phyloP scores from a whole-genome alignment of 441 rosid species.

The Bruguiera hainesii region DNA sequence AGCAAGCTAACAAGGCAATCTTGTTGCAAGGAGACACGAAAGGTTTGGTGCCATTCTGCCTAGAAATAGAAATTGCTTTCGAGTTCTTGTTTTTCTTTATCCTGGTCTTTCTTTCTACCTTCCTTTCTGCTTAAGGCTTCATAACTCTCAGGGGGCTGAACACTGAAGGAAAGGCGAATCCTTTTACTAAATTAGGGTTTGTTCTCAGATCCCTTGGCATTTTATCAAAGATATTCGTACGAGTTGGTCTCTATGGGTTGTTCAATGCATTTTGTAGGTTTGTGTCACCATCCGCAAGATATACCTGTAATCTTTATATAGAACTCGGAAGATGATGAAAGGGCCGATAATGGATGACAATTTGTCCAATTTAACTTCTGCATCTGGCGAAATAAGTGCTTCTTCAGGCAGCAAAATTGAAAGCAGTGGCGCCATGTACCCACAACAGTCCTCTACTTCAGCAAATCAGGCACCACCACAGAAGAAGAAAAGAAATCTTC shows the following conservation, averaged over 20 bases:
- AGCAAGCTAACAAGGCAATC: constrained; percentile 1
- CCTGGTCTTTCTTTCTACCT: not conserved
- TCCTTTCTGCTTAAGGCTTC: not conserved
- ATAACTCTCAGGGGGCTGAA: constrained; percentile 2
- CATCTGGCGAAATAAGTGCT: constrained; percentile 49
- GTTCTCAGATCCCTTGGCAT: constrained; percentile 21
- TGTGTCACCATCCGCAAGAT: constrained; percentile 13
- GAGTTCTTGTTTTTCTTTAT: not conserved
- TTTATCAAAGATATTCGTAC: constrained; percentile 11
- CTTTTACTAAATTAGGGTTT: constrained; percentile 40
- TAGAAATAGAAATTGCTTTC: not conserved
- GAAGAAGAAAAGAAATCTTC: constrained; percentile 58
- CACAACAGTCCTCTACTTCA: constrained; percentile 35
- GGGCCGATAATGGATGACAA: constrained; percentile 36
- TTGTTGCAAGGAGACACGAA: too few relatives aligned
- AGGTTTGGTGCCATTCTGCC: constrained; percentile 13
- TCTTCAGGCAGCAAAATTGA: constrained; percentile 36
- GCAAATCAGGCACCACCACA: constrained; percentile 34
- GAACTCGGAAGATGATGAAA: constrained; percentile 26
- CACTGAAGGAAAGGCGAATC: not conserved
- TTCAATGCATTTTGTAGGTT: constrained; percentile 19
- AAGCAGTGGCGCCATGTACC: constrained; percentile 19
- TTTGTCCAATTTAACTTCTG: constrained; percentile 51
- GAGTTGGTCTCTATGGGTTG: constrained; percentile 13
- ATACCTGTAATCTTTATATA: constrained; percentile 4